Evolutionary conservation across 1,284 basidiomycete species (phyloP).

Genomic region (Anthracocystis walkeri): DNA sequence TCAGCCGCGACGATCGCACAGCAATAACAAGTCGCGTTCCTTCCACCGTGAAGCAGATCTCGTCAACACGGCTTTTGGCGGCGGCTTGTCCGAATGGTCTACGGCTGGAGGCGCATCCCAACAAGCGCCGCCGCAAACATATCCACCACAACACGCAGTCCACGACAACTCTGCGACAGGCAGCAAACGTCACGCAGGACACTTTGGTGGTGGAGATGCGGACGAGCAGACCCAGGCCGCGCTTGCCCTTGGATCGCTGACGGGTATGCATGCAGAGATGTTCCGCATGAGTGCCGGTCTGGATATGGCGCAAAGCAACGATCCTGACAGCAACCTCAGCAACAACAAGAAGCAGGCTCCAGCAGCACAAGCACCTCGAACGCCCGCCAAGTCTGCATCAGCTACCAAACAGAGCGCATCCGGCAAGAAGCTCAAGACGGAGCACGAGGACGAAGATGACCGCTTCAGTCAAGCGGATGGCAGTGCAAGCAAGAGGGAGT

Average conservation of each 20-base stretch:
- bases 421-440: slow-evolving; percentile 58
- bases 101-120: slow-evolving; percentile 11
- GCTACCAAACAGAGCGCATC: slow-evolving; percentile 9
- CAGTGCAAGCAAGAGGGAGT: slow-evolving; percentile 43
- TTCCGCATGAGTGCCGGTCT: slow-evolving; percentile 52
- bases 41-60: slow-evolving; percentile 50
- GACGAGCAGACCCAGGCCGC: slow-evolving; percentile 52
- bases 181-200: slow-evolving; percentile 45
- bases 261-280: slow-evolving; percentile 54
- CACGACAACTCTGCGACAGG: slow-evolving; percentile 37
- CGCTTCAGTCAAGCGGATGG: slow-evolving; percentile 3
- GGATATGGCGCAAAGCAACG: slow-evolving; percentile 19
- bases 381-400: slow-evolving; percentile 9
- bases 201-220: slow-evolving; percentile 32
- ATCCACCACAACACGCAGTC: slow-evolving; percentile 26
- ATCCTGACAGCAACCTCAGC: neutral
- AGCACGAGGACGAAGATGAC: slow-evolving; percentile 50
- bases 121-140: slow-evolving; percentile 17
- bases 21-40: slow-evolving; percentile 36
- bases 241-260: slow-evolving; percentile 37
- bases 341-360: slow-evolving; percentile 8
- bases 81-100: slow-evolving; percentile 40
- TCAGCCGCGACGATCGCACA: slow-evolving; percentile 31
- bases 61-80: slow-evolving; percentile 47
- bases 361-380: slow-evolving; percentile 13